These are phyloP conservation scores for Amanita rubescens DNA, from an alignment of 768 basidiomycete species.

Conservation along the genomic window DNA sequence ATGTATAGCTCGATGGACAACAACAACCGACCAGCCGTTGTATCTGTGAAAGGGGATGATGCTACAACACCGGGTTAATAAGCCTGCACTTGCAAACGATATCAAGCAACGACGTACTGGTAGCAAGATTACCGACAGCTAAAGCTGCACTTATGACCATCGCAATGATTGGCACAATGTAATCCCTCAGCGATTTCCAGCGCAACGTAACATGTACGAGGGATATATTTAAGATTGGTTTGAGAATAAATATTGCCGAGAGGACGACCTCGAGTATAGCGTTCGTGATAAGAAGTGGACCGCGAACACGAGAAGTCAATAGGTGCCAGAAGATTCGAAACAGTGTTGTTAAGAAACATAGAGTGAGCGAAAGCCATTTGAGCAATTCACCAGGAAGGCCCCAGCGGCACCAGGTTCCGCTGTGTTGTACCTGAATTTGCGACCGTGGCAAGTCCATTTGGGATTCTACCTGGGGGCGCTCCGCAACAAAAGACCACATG, in stretches of 20 bases:
- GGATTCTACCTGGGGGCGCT: conserved; percentile 39
- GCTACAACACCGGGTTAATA: conserved; percentile 4
- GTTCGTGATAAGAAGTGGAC: conserved; percentile 29
- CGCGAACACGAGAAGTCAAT: conserved; percentile 40
- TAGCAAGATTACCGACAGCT: conserved; percentile 47
- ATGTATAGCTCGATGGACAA: conserved; percentile 59
- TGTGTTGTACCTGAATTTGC: conserved; percentile 28
- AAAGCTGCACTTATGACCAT: conserved; percentile 45
- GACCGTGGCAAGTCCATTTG: conserved; percentile 13
- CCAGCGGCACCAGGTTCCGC: conserved; percentile 62
- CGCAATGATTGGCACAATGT: conserved; percentile 43
- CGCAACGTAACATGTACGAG: conserved; percentile 32
- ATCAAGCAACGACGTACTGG: conserved; percentile 37
- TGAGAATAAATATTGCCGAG: conserved; percentile 53
- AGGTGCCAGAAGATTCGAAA: conserved; percentile 63
- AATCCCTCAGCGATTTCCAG: conserved; percentile 38
- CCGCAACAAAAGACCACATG: conserved; percentile 60
- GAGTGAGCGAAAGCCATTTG: conserved; percentile 41
- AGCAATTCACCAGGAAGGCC: conserved; percentile 45
- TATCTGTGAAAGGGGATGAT: conserved; percentile 61
- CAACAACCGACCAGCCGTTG: conserved; percentile 57
- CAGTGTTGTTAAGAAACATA: conserved; percentile 38
- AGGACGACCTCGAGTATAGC: conserved; percentile 50
- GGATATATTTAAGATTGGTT: conserved; percentile 51
- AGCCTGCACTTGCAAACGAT: conserved; percentile 9